These are phyloP conservation scores for Trifolium pratense DNA, from an alignment of 306 rosid genomes.

Conservation along the genomic window DNA sequence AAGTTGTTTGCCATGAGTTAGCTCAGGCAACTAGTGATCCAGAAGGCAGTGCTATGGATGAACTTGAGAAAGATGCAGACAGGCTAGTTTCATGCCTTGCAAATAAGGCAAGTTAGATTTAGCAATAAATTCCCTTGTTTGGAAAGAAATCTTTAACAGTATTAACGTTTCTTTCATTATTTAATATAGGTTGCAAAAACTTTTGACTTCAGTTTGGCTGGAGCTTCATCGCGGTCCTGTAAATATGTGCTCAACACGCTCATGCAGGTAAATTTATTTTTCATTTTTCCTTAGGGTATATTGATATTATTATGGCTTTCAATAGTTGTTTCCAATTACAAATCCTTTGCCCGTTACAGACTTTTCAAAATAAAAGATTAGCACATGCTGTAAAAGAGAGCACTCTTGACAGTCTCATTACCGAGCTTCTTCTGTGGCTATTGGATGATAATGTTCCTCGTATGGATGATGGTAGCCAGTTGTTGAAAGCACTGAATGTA, in stretches of 20 bases:
- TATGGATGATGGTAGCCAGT: constrained; percentile 99
- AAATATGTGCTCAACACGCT: constrained; percentile 98
- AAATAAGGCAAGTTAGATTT: constrained; percentile 63
- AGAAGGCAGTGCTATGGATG: constrained; percentile 92
- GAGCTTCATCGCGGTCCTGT: constrained; percentile 96
- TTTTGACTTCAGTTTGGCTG: constrained; percentile 96
- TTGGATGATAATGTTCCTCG: constrained; percentile 99
- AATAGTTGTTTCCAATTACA: constrained; percentile 18
- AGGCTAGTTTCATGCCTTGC: constrained; percentile 93
- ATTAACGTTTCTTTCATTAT: constrained; percentile 4
- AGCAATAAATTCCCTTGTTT: not conserved
- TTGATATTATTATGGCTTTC: constrained; percentile 22
- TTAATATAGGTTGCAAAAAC: constrained; percentile 82
- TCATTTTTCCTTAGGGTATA: not conserved
- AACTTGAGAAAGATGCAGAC: constrained; percentile 85
- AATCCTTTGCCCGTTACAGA: constrained; percentile 53
- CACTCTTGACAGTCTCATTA: constrained; percentile 91
- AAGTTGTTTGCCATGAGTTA: constrained; percentile 97
- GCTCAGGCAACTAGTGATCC: constrained; percentile 90
- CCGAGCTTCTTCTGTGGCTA: constrained; percentile 98
- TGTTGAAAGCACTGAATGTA: constrained; percentile 93
- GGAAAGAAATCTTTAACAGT: not conserved
- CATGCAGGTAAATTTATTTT: constrained; percentile 73
- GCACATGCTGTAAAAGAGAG: constrained; percentile 92
- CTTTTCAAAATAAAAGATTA: constrained; percentile 92